A percentile compares a stretch with the other conserved stretches of the same genome.
phyloP scores from a whole-genome alignment of 2,329 filamentous ascomycete species.

The Paraphoma chrysanthemicola region DNA sequence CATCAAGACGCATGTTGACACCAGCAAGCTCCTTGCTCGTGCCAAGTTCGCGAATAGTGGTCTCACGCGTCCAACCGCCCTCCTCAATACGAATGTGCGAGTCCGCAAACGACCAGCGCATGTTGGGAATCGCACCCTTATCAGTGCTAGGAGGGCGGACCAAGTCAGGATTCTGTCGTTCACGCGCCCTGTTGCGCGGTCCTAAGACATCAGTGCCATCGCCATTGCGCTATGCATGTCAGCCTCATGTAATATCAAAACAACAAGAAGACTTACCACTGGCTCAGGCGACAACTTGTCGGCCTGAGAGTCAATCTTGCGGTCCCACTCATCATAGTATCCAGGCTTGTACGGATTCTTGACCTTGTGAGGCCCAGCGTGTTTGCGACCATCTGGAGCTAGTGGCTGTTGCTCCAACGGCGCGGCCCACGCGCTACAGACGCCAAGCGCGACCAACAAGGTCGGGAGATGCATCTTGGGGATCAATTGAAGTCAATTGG shows the following conservation, averaged over 20 bases:
- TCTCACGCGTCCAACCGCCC: conserved; percentile 79
- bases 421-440: conserved; percentile 32
- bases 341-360: conserved; percentile 65
- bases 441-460: conserved; percentile 37
- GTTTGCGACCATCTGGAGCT: conserved; percentile 30
- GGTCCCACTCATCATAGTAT: conserved; percentile 67
- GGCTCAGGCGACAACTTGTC: conserved; percentile 70
- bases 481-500: conserved; percentile 23
- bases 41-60: conserved; percentile 69
- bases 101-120: conserved; percentile 68
- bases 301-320: conserved; percentile 66
- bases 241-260: conserved; percentile 3
- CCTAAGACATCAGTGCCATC: conserved; percentile 71
- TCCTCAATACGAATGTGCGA: conserved; percentile 64
- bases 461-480: conserved; percentile 38
- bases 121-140: conserved; percentile 72
- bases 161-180: conserved; percentile 74
- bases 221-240: conserved; percentile 51
- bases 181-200: conserved; percentile 72
- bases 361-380: conserved; percentile 31
- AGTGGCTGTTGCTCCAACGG: conserved; percentile 50
- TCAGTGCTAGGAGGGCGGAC: conserved; percentile 77
- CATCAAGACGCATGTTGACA: conserved; percentile 79
- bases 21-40: conserved; percentile 74
- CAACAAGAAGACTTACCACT: conserved; percentile 38